Conservation (phyloP, 1,284 basidiomycete species). For the Cryptococcus deneoformans region DNA sequence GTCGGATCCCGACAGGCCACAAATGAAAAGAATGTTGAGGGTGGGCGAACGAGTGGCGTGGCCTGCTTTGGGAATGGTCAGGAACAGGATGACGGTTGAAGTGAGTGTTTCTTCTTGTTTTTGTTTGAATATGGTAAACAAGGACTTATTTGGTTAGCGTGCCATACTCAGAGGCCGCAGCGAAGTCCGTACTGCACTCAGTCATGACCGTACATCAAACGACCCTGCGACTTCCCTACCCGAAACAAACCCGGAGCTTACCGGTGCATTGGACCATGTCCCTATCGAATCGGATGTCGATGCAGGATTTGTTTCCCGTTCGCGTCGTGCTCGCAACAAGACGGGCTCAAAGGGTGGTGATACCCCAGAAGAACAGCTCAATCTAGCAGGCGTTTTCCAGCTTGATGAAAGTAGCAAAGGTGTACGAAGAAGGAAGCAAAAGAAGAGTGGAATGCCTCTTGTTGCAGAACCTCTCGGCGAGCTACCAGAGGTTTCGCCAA, state of each 20-base stretch:
- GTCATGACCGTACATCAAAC: constrained; percentile 34
- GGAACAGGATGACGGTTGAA: constrained; percentile 63
- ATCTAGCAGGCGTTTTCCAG: constrained; percentile 7
- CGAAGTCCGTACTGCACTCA: constrained; percentile 59
- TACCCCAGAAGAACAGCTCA: background rate
- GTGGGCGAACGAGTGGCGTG: constrained; percentile 90
- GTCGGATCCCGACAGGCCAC: constrained; percentile 74
- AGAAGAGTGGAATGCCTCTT: constrained; percentile 1
- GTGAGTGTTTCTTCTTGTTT: constrained; percentile 16
- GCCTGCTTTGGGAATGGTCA: constrained; percentile 93
- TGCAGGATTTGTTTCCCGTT: constrained; percentile 42
- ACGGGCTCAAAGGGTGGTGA: background rate
- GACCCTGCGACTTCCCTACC: constrained; percentile 18
- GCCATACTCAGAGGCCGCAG: constrained; percentile 79
- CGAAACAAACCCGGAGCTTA: constrained; percentile 3
- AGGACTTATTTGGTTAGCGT: constrained; percentile 55
- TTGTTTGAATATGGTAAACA: background rate
- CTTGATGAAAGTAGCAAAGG: constrained; percentile 6
- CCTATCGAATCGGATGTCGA: constrained; percentile 51
- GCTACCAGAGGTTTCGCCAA: background rate
- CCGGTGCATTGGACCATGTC: constrained; percentile 17
- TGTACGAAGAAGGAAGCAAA: background rate
- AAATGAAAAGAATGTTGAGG: constrained; percentile 76
- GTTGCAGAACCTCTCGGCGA: background rate
- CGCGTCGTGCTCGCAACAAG: constrained; percentile 1